Evolutionary conservation across 345 rosid genomes (phyloP), one percentile per base, ranked within the genome.

Genomic region (Aquilaria malaccensis): DNA sequence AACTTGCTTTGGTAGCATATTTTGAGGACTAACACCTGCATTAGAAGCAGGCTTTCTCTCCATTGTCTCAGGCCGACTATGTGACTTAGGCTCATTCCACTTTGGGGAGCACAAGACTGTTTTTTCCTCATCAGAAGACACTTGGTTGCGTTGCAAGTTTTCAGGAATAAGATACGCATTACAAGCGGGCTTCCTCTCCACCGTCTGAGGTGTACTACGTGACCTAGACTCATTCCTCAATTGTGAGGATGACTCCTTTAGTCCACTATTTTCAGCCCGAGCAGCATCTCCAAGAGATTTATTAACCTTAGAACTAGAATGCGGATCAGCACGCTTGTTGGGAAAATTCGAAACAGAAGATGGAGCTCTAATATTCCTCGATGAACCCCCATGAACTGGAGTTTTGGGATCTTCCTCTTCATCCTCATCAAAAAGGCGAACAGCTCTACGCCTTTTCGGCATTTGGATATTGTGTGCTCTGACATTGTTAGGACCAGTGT

Each of bases 341-440:
- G 59, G 30, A 65, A 55, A 51, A 68, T 67, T 75, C 37, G 73
- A 48, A 70, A 66, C 69, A 62, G 71, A 64, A 14, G 64, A 33
- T 43, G 79, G 60, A 47, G 56, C 71, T 60, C 61, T 76, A 54
- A 56, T 56, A 72, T 59, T 78, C 70, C 60, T 72, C 30, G 63
- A 62, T 56, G 75, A 61, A 59, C 72, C 82, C 64, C 83, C 87
- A 64, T 85, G 88, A 70, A 87, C 77, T 33, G 97, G 95, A 79
- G 95, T 90, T 77, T 87, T 87, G 33, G 84, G 85, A 59, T 75
- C 68, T 62, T 76, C 82, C 56, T 79, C 83, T 52, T 74, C 82
- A 14, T 81, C 86, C 15, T 77, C 89, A 45, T 82, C 88, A 43
- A 56, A 75, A 37, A 87, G 76, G 75, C 85, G 66, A 72, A 85